Conservation (phyloP, 441 rosid species). For the Mallotus repandus region DNA sequence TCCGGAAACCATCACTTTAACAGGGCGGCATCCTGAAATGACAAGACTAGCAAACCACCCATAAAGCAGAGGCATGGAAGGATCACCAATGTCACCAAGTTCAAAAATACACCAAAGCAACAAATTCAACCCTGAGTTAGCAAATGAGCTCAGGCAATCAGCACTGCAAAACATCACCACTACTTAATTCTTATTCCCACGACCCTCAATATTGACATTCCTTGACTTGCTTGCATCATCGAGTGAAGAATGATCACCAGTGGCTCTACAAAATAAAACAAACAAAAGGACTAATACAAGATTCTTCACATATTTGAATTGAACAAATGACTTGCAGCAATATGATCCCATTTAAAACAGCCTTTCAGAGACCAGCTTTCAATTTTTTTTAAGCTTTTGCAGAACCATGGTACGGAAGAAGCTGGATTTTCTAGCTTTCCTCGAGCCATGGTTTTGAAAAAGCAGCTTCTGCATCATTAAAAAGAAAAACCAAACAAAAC, state of each 20-base stretch:
- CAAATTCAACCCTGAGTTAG: slow-evolving; percentile 28
- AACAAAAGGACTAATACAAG: slow-evolving; percentile 11
- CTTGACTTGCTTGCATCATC: slow-evolving; percentile 51
- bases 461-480: no score
- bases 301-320: slow-evolving; percentile 3
- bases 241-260: slow-evolving; percentile 36
- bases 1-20: slow-evolving; percentile 51
- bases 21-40: slow-evolving; percentile 50
- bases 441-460: no score
- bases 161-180: slow-evolving; percentile 22
- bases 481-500: no score
- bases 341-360: background rate
- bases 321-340: slow-evolving; percentile 11
- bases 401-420: no score
- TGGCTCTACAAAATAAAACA: slow-evolving; percentile 33
- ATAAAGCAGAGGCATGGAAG: slow-evolving; percentile 38
- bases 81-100: slow-evolving; percentile 40
- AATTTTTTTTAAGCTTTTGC: no score
- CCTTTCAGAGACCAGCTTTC: no score
- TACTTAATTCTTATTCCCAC: slow-evolving; percentile 45
- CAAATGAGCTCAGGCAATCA: slow-evolving; percentile 24
- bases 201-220: slow-evolving; percentile 43
- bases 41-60: slow-evolving; percentile 50
- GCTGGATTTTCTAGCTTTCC: no score
- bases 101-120: slow-evolving; percentile 40